A percentile compares a stretch with the other conserved stretches of the same genome.
These are phyloP conservation scores for Botrytis cinerea DNA, from an alignment of 2,329 filamentous ascomycete species.

Conservation along the genomic window DNA sequence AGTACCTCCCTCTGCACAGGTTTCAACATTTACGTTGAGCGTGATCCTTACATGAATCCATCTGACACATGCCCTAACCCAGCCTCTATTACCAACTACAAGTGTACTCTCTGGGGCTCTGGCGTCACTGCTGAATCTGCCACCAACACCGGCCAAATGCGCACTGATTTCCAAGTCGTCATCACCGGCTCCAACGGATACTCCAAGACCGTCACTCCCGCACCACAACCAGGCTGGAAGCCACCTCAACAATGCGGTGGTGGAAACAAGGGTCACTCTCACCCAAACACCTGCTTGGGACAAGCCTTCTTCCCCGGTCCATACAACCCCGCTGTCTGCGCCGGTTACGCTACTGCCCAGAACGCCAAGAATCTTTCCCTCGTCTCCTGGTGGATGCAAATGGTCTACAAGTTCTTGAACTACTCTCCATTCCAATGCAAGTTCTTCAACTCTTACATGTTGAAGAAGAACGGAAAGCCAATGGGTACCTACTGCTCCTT, in stretches of 20 bases:
- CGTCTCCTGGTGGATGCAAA: constrained; percentile 13
- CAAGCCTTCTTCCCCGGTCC: constrained; percentile 32
- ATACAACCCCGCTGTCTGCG: constrained; percentile 31
- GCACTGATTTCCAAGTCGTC: constrained; percentile 43
- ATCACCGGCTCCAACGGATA: constrained; percentile 49
- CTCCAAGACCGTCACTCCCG: constrained; percentile 30
- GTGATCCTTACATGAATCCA: constrained; percentile 41
- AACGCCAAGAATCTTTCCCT: constrained; percentile 26
- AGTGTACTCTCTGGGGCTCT: constrained; percentile 43
- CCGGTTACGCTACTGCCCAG: constrained; percentile 28
- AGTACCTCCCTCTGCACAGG: constrained; percentile 34
- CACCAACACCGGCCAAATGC: constrained; percentile 42
- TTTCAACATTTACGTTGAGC: constrained; percentile 43
- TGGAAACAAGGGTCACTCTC: constrained; percentile 27
- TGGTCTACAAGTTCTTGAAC: constrained; percentile 1
- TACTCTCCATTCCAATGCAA: constrained; percentile 30
- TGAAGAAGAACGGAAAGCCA: constrained; percentile 43
- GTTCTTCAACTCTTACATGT: constrained; percentile 46
- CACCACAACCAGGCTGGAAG: constrained; percentile 27
- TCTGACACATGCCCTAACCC: constrained; percentile 40
- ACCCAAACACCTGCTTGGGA: constrained; percentile 31
- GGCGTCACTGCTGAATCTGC: constrained; percentile 37
- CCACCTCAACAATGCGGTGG: constrained; percentile 27
- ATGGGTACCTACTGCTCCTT: constrained; percentile 45
- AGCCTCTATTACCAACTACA: constrained; percentile 40